phyloP scores from a whole-genome alignment of 2,329 filamentous ascomycete species.

The Fusarium sublunatum region DNA sequence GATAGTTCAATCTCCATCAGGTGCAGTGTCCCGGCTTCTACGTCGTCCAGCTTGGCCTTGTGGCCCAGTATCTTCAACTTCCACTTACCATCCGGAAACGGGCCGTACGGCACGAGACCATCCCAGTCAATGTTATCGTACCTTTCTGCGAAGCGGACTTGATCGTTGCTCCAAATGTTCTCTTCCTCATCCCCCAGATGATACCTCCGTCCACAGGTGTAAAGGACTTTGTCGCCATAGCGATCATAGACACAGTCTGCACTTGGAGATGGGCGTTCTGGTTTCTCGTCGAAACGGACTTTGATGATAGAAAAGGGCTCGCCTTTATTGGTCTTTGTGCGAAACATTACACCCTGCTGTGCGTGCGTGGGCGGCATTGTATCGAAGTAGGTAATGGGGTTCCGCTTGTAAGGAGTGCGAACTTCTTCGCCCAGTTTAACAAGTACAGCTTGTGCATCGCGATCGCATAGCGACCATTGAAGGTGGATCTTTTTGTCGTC shows the following conservation, averaged over 20 bases:
- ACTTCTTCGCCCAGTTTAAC: constrained; percentile 27
- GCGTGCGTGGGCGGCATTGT: constrained; percentile 36
- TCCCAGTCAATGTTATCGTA: constrained; percentile 38
- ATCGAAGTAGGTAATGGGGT: constrained; percentile 40
- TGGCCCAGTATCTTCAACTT: constrained; percentile 31
- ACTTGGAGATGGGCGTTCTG: constrained; percentile 1
- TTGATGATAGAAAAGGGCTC: constrained; percentile 33
- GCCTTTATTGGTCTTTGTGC: constrained; percentile 37
- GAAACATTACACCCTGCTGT: constrained; percentile 38
- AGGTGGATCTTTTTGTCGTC: constrained; percentile 29
- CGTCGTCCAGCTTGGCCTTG: constrained; percentile 39
- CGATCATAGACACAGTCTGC: constrained; percentile 39
- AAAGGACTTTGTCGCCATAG: constrained; percentile 28
- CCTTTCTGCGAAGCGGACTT: constrained; percentile 33
- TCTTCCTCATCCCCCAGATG: constrained; percentile 7
- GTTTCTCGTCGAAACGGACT: constrained; percentile 31
- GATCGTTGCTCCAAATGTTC: constrained; percentile 35
- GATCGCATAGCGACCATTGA: constrained; percentile 39
- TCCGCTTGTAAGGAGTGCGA: constrained; percentile 32
- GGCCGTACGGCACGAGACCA: constrained; percentile 28
- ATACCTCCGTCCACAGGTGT: constrained; percentile 32
- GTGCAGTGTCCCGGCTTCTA: constrained; percentile 30
- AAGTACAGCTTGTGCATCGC: constrained; percentile 27
- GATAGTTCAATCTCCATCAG: constrained; percentile 41
- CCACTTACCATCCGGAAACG: constrained; percentile 38